Base-by-base conservation (phyloP, 306 rosid species). In the Aeschynomene evenia region DNA sequence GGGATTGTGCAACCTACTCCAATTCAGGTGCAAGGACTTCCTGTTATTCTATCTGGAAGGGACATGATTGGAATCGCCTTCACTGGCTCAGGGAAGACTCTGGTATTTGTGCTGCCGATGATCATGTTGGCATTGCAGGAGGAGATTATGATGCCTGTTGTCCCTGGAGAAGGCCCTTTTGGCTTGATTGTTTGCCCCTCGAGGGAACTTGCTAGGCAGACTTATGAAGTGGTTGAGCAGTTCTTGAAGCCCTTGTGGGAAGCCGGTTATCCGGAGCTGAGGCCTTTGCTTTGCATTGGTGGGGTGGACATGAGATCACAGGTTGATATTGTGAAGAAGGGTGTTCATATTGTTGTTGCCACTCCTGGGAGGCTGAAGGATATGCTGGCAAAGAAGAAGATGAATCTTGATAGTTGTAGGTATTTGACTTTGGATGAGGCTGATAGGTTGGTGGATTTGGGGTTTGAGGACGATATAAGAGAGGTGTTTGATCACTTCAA, bases 1-100 rank as follows among this genome's bases (percentile, higher is more conserved):
- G 97, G 97, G 40, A 94, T 94, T 63, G 92, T 94, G 66, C 98
- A 89, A 46, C 98, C 98, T 0, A 94, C 98, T 0, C 98, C 97
- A 0, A 90, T 94, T 83, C 97, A 94, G 85, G 98, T 94, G 57
- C 98, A 94, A 60, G 98, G 96, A 20, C 94, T 94, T 64, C 98
- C 97, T 5, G 98, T 94, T 70, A 78, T 87, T 66, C 83, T 90
- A 43, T 75, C 98, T 0, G 98, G 98, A 12, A 67, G 98, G 66
- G 96, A 90, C 77, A 93, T 90, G 97, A 94, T 94, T 76, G 98
- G 98, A 51, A 94, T 94, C 49, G 98, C 97, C 1, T 94, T 90
- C 66, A 94, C 97, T 0, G 98, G 98, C 0, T 88, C 96, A 0
- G 98, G 98, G 11, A 94, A 94, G 84, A 94, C 96, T 9, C 68